These are phyloP conservation scores for Tilletia horrida DNA, from an alignment of 1,284 basidiomycete species.

Conservation along the genomic window DNA sequence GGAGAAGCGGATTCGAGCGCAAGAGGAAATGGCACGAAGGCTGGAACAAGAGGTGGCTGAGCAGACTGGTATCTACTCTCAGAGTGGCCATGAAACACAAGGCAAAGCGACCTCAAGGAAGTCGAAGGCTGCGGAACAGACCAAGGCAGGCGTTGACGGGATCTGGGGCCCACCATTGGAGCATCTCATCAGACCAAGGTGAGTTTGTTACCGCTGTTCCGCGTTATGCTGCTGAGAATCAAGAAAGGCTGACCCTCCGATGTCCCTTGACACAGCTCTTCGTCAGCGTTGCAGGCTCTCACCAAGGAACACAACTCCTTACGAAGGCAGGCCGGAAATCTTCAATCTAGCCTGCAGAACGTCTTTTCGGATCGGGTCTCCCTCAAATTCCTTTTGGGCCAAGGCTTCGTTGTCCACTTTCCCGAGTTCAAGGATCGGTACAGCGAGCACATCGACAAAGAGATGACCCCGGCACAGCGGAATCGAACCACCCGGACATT, in stretches of 20 bases:
- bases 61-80: constrained; percentile 14
- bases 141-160: not conserved
- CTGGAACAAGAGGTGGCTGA: constrained; percentile 23
- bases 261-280: constrained; percentile 29
- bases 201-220: not conserved
- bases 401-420: constrained; percentile 51
- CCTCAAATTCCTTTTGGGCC: constrained; percentile 42
- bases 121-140: not conserved
- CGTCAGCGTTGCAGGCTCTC: constrained; percentile 27
- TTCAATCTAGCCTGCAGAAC: constrained; percentile 34
- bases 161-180: constrained; percentile 49
- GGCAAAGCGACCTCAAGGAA: not conserved
- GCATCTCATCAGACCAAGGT: constrained; percentile 46
- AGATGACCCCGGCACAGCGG: constrained; percentile 39
- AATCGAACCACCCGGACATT: constrained; percentile 43
- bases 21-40: constrained; percentile 34
- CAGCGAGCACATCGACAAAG: constrained; percentile 18
- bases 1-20: constrained; percentile 36
- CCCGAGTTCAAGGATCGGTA: constrained; percentile 24
- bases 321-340: constrained; percentile 28
- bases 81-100: not conserved
- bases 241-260: no score
- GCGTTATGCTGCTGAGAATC: no score
- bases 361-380: constrained; percentile 31
- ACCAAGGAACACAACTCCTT: constrained; percentile 33